Evolutionary conservation across 2,329 filamentous ascomycete genomes (phyloP).

Genomic region (Colletotrichum agaves): DNA sequence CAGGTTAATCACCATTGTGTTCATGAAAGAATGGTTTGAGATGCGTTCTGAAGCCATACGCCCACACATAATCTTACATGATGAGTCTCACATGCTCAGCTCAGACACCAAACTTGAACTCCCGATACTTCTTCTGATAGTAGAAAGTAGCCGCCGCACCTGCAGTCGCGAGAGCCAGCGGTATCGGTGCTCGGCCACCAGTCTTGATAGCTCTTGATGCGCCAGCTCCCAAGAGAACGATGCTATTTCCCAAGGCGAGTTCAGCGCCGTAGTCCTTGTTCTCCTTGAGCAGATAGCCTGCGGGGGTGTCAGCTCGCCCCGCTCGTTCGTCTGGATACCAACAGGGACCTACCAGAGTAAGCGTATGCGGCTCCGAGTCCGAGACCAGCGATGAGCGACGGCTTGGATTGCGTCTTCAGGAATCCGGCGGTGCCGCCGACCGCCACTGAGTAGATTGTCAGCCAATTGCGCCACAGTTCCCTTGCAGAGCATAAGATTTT

Average conservation of each 20-base stretch:
- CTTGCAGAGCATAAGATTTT: background rate
- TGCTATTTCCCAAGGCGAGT: conserved; percentile 53
- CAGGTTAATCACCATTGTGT: no score
- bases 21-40: background rate
- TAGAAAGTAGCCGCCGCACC: conserved; percentile 52
- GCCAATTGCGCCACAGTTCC: background rate
- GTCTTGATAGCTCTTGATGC: conserved; percentile 52
- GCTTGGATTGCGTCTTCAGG: conserved; percentile 44
- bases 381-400: conserved; percentile 48
- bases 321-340: rapidly evolving
- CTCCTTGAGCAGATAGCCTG: conserved; percentile 54
- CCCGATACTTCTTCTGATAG: conserved; percentile 54
- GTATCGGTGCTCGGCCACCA: conserved; percentile 49
- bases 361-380: conserved; percentile 47
- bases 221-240: conserved; percentile 51
- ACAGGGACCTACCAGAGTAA: conserved; percentile 41
- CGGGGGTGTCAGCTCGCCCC: background rate
- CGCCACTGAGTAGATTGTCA: conserved; percentile 43
- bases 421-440: conserved; percentile 48
- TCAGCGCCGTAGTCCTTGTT: conserved; percentile 56
- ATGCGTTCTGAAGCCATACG: background rate
- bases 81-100: background rate
- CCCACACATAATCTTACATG: background rate
- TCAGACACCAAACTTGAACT: conserved; percentile 53
- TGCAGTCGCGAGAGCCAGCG: conserved; percentile 46